Conservation (phyloP, 257 asterid species). For the Solanum tacnaense region DNA sequence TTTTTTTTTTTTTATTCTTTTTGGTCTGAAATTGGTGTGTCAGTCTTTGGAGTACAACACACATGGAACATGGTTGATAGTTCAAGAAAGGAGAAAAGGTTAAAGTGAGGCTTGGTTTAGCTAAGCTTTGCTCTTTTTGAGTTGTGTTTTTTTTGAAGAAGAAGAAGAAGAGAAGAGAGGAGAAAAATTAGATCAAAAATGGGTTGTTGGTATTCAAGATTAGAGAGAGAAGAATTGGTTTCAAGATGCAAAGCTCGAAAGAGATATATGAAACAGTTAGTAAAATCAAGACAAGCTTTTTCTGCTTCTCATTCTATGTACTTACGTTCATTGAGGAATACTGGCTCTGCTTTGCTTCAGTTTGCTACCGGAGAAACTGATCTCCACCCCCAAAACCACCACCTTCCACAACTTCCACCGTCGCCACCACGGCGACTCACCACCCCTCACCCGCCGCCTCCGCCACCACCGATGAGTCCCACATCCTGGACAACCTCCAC, state of each 20-base stretch:
- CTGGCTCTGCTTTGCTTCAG: slow-evolving; percentile 78
- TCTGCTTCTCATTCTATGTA: slow-evolving; percentile 84
- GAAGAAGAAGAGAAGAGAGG: not conserved
- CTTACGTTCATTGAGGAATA: slow-evolving; percentile 60
- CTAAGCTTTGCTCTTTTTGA: not conserved
- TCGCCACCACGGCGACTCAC: slow-evolving; percentile 13
- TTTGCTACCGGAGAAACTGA: slow-evolving; percentile 73
- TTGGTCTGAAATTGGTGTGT: not conserved
- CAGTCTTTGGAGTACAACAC: slow-evolving; percentile 2
- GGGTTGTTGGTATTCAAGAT: slow-evolving; percentile 91
- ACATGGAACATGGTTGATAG: not conserved
- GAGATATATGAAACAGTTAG: slow-evolving; percentile 86
- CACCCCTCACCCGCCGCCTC: slow-evolving; percentile 32
- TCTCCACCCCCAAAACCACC: slow-evolving; percentile 46
- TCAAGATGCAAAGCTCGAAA: slow-evolving; percentile 81
- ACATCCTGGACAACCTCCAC: slow-evolving; percentile 50
- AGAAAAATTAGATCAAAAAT: slow-evolving; percentile 19
- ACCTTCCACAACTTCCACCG: slow-evolving; percentile 16
- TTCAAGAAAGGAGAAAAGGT: not conserved
- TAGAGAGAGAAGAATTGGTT: slow-evolving; percentile 73
- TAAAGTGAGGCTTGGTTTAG: not conserved
- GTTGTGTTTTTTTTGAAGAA: not conserved
- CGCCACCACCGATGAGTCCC: slow-evolving; percentile 55
- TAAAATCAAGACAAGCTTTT: slow-evolving; percentile 75
- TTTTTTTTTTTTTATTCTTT: not conserved